Conservation (phyloP, 2,329 filamentous ascomycete genomes). For the Mycosphaerelloides madeirae region DNA sequence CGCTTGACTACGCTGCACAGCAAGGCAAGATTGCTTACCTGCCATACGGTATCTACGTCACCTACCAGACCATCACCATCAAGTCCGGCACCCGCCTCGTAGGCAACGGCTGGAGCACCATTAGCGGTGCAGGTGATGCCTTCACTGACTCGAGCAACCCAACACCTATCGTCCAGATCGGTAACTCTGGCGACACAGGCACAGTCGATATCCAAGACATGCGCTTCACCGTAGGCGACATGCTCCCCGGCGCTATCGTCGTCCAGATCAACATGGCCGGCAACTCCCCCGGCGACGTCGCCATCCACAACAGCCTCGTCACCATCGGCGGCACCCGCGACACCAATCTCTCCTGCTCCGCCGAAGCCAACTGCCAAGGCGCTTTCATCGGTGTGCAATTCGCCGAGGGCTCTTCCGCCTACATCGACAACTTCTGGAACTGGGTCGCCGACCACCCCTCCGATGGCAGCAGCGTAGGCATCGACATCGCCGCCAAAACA, state of each 20-base stretch:
- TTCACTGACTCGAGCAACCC: slow-evolving; percentile 45
- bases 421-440: slow-evolving; percentile 50
- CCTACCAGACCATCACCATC: slow-evolving; percentile 43
- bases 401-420: slow-evolving; percentile 40
- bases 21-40: slow-evolving; percentile 38
- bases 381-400: slow-evolving; percentile 43
- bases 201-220: slow-evolving; percentile 50
- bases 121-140: slow-evolving; percentile 41
- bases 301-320: slow-evolving; percentile 30
- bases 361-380: slow-evolving; percentile 23
- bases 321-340: slow-evolving; percentile 32
- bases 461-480: slow-evolving; percentile 31
- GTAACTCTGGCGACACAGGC: slow-evolving; percentile 45
- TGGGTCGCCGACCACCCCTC: slow-evolving; percentile 51
- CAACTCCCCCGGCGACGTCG: slow-evolving; percentile 45
- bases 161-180: slow-evolving; percentile 48
- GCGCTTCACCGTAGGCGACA: slow-evolving; percentile 46
- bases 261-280: slow-evolving; percentile 50
- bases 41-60: slow-evolving; percentile 41
- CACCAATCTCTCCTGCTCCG: slow-evolving; percentile 35
- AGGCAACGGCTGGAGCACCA: slow-evolving; percentile 52
- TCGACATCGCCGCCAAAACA: slow-evolving; percentile 37
- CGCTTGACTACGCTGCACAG: slow-evolving; percentile 8
- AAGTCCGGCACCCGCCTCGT: slow-evolving; percentile 48
- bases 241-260: slow-evolving; percentile 41